Conservation (phyloP, 106 monocot species). For the Triglochin maritima region DNA sequence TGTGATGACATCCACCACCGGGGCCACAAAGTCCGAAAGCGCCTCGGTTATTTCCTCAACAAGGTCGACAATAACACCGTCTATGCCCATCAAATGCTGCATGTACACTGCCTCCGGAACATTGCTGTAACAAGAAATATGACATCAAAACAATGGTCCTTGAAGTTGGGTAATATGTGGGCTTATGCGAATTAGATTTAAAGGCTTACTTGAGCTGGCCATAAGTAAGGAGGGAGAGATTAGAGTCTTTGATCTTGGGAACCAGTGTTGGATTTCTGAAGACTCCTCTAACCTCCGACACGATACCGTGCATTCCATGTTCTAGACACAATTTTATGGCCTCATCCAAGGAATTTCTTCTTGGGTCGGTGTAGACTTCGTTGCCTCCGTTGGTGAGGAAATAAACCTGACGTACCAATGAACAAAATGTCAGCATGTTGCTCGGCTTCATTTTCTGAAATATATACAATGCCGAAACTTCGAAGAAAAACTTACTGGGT, state of each 20-base stretch:
- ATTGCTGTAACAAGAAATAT: slow-evolving; percentile 29
- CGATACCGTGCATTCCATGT: slow-evolving; percentile 54
- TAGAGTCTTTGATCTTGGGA: slow-evolving; percentile 53
- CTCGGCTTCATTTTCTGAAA: no score
- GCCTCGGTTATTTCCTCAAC: slow-evolving; percentile 63
- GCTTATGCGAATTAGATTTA: neutral
- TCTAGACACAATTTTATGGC: slow-evolving; percentile 46
- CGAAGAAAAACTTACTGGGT: slow-evolving; percentile 48
- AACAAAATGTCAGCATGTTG: neutral
- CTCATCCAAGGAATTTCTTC: slow-evolving; percentile 78
- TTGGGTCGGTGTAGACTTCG: slow-evolving; percentile 39
- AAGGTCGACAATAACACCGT: slow-evolving; percentile 81
- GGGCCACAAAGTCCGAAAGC: slow-evolving; percentile 32
- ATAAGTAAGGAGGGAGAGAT: slow-evolving; percentile 54
- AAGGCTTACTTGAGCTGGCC: slow-evolving; percentile 66
- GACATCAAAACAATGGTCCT: slow-evolving; percentile 6
- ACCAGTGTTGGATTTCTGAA: slow-evolving; percentile 52
- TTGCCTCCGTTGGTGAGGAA: slow-evolving; percentile 83
- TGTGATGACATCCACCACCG: neutral
- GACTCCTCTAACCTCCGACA: slow-evolving; percentile 55
- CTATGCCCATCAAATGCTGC: slow-evolving; percentile 73
- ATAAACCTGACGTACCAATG: slow-evolving; percentile 44
- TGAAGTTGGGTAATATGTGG: no score
- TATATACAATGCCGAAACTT: no score
- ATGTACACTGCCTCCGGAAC: slow-evolving; percentile 75